Evolutionary conservation across 306 rosid genomes (phyloP).

Genomic region (Astragalus membranaceus): DNA sequence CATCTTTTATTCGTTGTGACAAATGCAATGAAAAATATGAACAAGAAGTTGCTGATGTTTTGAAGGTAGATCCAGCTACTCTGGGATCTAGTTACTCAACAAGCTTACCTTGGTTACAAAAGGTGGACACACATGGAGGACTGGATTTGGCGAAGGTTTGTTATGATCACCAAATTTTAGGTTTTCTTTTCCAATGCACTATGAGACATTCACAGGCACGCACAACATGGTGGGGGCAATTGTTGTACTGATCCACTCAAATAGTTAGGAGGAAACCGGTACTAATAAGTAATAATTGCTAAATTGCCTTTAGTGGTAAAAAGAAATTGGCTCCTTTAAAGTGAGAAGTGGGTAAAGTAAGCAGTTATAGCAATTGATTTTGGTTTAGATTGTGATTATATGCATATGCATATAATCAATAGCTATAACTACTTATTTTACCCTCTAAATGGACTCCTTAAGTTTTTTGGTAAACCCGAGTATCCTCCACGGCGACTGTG

Average conservation of each 20-base stretch:
- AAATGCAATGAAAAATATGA: constrained; percentile 69
- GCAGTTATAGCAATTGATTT: neutral
- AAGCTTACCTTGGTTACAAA: constrained; percentile 53
- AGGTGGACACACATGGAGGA: constrained; percentile 39
- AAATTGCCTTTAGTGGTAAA: neutral
- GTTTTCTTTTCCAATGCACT: constrained; percentile 18
- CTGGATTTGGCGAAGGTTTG: constrained; percentile 60
- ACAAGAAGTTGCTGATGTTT: constrained; percentile 61
- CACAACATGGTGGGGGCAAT: constrained; percentile 16
- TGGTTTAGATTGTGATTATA: neutral
- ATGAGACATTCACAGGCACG: neutral
- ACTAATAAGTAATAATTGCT: neutral
- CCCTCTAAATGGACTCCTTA: neutral
- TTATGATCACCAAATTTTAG: constrained; percentile 21
- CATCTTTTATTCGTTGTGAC: constrained; percentile 48
- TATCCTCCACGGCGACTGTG: too few relatives aligned
- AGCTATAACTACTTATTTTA: neutral
- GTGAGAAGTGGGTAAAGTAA: neutral
- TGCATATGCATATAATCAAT: neutral
- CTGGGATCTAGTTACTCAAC: constrained; percentile 32
- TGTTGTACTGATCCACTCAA: neutral
- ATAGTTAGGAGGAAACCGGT: neutral
- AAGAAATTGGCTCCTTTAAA: neutral
- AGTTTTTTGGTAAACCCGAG: too few relatives aligned
- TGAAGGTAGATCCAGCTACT: constrained; percentile 39